Evolutionary conservation across 768 basidiomycete species (phyloP), one percentile per base, ranked within the genome.

Genomic region (Boletus fagicola): DNA sequence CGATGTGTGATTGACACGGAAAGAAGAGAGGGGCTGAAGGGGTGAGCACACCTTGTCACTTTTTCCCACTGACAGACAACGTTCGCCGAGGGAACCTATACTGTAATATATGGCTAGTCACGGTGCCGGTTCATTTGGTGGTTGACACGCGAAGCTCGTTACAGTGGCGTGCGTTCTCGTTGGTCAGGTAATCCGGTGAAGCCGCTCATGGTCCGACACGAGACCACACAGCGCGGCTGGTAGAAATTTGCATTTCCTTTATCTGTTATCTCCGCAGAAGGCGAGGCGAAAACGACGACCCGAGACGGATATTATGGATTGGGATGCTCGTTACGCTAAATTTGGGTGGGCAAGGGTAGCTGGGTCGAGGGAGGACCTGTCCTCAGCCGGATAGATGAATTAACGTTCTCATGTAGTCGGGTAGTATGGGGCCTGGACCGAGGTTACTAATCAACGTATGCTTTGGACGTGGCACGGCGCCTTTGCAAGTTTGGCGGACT

Each of bases 221-320:
- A 51, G 50, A 55, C 39, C 33, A 54, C 51, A 54, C 43, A 56
- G 60, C 57, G 56, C 35, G 11, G 50, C 48, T 28, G 54, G 45
- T 30, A 40, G 47, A 49, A 28, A 26, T 16, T n/a, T 54, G 35
- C 26, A 50, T 59, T 59, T 60, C 59, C 62, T 63, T 30, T 44
- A 4, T 51, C 39, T 42, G 40, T 51, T 70, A 70, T 72, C 60
- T 70, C 69, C 70, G 66, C 67, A 58, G 45, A 58, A 40, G 39
- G n/a, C 18, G n/a, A 40, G 42, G 40, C 36, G 57, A 58, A 47
- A 12, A 20, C n/a, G 39, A 36, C 30, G 33, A 35, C 28, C 20
- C 5, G 16, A 31, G 51, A 39, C 12, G 15, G 28, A 47, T n/a
- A 43, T 15, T 12, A 30, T 46, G 44, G 30, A 31, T 58, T 48